Conservation (phyloP, 148 eudicot genomes). For the Rhododendron vialii region DNA sequence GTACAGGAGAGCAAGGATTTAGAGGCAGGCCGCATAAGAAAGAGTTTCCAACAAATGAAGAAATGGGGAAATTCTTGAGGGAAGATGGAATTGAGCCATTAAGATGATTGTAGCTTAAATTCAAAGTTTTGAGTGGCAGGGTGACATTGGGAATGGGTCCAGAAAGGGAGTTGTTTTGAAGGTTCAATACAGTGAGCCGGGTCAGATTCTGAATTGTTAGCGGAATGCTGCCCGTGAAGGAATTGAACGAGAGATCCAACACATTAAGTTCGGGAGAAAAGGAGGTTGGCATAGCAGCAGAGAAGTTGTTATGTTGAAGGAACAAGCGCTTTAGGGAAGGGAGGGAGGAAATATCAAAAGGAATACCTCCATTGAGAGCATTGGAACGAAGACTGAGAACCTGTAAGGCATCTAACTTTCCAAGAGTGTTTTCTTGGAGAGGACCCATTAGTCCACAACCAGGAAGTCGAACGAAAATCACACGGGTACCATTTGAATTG, state of each 20-base stretch:
- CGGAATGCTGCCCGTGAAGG: constrained; percentile 24
- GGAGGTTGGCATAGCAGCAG: constrained; percentile 27
- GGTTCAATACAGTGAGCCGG: constrained; percentile 23
- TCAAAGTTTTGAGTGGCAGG: constrained; percentile 22
- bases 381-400: constrained; percentile 39
- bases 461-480: constrained; percentile 28
- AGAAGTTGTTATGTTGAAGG: constrained; percentile 35
- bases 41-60: constrained; percentile 32
- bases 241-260: constrained; percentile 34
- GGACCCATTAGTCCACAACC: constrained; percentile 32
- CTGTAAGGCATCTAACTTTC: constrained; percentile 19
- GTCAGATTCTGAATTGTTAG: constrained; percentile 26
- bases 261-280: constrained; percentile 24
- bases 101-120: constrained; percentile 36
- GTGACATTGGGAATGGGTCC: constrained; percentile 33
- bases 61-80: constrained; percentile 26
- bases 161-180: constrained; percentile 36
- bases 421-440: constrained; percentile 29
- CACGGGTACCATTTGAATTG: constrained; percentile 16
- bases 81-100: constrained; percentile 31
- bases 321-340: constrained; percentile 31
- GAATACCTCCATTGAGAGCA: constrained; percentile 22
- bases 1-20: constrained; percentile 20
- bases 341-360: constrained; percentile 29
- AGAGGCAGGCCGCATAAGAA: constrained; percentile 32